Conservation (phyloP, 305 asterid species). For the Galium porrigens region DNA sequence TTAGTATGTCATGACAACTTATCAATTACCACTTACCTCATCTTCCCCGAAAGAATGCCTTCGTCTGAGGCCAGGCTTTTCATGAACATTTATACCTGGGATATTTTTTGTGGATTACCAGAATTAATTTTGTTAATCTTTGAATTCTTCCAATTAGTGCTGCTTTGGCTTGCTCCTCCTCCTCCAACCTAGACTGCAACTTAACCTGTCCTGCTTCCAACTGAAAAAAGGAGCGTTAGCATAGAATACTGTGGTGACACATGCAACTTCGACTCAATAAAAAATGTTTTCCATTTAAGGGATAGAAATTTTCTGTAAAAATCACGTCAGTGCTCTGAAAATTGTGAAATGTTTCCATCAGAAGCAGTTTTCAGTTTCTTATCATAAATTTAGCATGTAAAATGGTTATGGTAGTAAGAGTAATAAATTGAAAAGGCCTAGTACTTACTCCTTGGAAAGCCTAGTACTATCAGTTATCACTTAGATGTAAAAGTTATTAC, state of each 20-base stretch:
- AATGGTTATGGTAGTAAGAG: too few species aligned
- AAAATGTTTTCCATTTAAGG: neutral
- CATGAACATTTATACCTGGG: neutral
- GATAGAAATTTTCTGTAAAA: neutral
- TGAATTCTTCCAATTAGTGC: neutral
- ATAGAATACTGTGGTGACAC: neutral
- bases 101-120: constrained; percentile 1
- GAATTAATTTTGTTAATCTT: constrained; percentile 2
- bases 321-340: neutral
- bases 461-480: too few species aligned
- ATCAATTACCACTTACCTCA: neutral
- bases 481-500: too few species aligned
- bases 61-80: constrained; percentile 1
- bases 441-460: too few species aligned
- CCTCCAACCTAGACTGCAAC: constrained; percentile 4
- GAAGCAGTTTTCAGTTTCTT: too few species aligned
- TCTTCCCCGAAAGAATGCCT: constrained; percentile 3
- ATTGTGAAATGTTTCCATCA: neutral
- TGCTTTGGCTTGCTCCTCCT: constrained; percentile 5
- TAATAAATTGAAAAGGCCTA: too few species aligned
- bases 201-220: constrained; percentile 3
- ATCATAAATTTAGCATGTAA: too few species aligned
- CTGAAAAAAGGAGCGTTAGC: neutral
- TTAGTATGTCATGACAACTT: too few species aligned
- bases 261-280: neutral